Evolutionary conservation across 2,329 filamentous ascomycete genomes (phyloP), one percentile per base, ranked within the genome.

Genomic region (Pseudogymnoascus sp.): DNA sequence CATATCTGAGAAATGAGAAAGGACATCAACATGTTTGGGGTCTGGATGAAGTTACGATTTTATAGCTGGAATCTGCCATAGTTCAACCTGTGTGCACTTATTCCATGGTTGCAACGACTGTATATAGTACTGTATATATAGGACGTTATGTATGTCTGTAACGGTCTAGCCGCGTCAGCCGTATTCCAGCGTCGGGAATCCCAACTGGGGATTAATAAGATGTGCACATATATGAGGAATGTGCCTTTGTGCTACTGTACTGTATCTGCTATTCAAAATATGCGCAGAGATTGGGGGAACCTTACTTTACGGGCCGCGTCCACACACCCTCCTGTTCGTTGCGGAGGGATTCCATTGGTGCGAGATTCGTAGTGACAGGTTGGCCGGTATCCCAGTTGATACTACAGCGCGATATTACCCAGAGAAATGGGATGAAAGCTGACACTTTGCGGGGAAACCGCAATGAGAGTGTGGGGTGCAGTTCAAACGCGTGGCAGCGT

Each of bases 1-100:
- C 62, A 64, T 50, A 63, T 68, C 25, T 58, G 60, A 60, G 16
- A 61, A 59, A 50, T 30, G 43, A 30, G 43, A 50, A n/a, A 9
- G 9, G n/a, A 12, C 16, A 20, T 7, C 3, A 8, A 22, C 22
- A 3, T 28, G 28, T 47, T 16, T n/a, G 41, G 6, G 22, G 41
- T 9, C n/a, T 9, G 14, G 41, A 47, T 9, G 22, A 47, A 47
- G 41, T 9, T 9, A 16, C 3, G 14, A 47, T 47, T 2, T 47
- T 47, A 47, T 47, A 47, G 8, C 22, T 50, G 41, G 22, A 50
- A 16, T 28, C 14, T 50, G 41, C 41, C 22, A 28, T 50, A n/a
- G 41, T 50, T 30, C 41, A 50, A 16, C 22, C 14, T 28, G 14
- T 50, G 41, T 6, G 22, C 41, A 28, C 22, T 43, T 43, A 2